Percentiles rank a stretch among this genome's conserved stretches.
phyloP scores from a whole-genome alignment of 768 basidiomycete genomes.

The Rhodotorula paludigena region DNA sequence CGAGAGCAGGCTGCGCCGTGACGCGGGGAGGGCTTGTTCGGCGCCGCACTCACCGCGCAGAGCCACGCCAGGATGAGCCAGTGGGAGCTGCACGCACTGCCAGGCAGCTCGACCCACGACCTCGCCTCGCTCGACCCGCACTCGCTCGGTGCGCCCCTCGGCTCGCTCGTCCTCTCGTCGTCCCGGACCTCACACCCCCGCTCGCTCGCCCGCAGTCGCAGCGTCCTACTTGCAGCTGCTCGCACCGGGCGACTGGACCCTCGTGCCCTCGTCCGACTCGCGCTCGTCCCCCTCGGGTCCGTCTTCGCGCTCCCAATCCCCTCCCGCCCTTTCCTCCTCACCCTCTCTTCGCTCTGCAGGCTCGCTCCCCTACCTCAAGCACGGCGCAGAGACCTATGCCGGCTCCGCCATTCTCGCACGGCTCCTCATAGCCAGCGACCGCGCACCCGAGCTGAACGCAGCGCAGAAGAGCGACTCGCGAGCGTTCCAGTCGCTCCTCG shows the following conservation, averaged over 20 bases:
- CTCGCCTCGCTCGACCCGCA: conserved; percentile 29
- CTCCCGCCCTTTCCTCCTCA: too few species aligned
- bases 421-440: conserved; percentile 13
- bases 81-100: conserved; percentile 23
- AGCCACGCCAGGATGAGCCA: too few species aligned
- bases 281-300: conserved; percentile 11
- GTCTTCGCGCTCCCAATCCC: too few species aligned
- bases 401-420: conserved; percentile 23
- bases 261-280: conserved; percentile 15
- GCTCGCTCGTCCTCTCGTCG: neutral
- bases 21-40: too few species aligned
- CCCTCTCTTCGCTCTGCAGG: neutral
- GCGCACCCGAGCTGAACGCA: neutral
- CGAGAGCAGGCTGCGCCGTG: too few species aligned
- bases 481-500: conserved; percentile 35
- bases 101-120: conserved; percentile 21
- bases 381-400: conserved; percentile 12
- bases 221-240: conserved; percentile 37
- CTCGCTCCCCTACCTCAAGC: conserved; percentile 21
- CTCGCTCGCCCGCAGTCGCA: conserved; percentile 4
- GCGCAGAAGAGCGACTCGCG: neutral
- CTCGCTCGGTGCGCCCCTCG: conserved; percentile 18
- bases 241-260: conserved; percentile 24
- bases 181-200: neutral
- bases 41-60: too few species aligned